These are phyloP conservation scores for Ambispora gerdemannii DNA, from an alignment of 192 early-diverging fungal genomes.

Conservation along the genomic window DNA sequence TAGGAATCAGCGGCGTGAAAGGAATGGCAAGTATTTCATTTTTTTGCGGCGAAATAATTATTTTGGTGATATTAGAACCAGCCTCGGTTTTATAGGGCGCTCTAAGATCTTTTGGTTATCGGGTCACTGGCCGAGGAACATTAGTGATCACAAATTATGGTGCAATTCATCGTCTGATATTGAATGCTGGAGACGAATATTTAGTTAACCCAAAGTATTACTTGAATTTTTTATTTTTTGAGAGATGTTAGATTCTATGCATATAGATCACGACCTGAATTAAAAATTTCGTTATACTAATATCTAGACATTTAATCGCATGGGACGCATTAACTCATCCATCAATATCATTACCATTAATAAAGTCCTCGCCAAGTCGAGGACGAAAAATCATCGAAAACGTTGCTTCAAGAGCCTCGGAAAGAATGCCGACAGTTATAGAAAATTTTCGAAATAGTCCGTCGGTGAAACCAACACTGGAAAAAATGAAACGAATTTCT, in stretches of 20 bases:
- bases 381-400: not conserved
- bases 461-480: conserved; percentile 38
- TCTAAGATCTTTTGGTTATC: conserved; percentile 59
- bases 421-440: not conserved
- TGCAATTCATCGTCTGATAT: conserved; percentile 63
- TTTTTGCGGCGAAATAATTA: not conserved
- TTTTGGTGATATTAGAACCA: too few relatives aligned
- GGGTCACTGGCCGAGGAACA: conserved; percentile 62
- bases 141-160: conserved; percentile 64
- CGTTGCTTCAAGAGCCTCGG: not conserved
- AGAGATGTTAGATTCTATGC: not conserved
- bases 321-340: conserved; percentile 56
- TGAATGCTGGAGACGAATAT: conserved; percentile 68
- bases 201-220: conserved; percentile 64
- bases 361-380: conserved; percentile 34
- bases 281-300: not conserved
- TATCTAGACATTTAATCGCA: conserved; percentile 45
- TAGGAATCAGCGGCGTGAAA: conserved; percentile 43
- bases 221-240: not conserved
- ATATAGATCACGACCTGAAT: not conserved
- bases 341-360: conserved; percentile 37
- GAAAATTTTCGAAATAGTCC: conserved; percentile 31
- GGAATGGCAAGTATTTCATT: conserved; percentile 33
- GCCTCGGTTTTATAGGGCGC: conserved; percentile 38
- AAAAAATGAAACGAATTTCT: conserved; percentile 29